Percentiles rank a stretch among this genome's conserved stretches.
These are phyloP conservation scores for Oropetium thomaeum DNA, from an alignment of 176 grass and related monocot species.

Conservation along the genomic window DNA sequence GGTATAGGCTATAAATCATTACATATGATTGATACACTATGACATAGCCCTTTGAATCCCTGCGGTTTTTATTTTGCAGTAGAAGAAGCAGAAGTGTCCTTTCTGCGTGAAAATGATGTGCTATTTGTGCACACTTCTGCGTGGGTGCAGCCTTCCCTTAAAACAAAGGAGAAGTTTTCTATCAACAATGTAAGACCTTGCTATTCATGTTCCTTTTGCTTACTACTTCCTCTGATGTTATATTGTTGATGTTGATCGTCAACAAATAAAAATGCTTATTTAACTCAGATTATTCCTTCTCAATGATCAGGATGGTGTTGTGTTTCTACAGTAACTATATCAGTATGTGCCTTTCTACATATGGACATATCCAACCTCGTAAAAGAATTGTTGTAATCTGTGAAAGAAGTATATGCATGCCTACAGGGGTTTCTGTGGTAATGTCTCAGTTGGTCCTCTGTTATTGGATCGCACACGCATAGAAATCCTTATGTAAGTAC, in stretches of 20 bases:
- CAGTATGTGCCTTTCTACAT: background rate
- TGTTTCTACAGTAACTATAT: conserved; percentile 37
- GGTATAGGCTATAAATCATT: conserved; percentile 48
- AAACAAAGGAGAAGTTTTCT: conserved; percentile 64
- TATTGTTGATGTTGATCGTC: no score
- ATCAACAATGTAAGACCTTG: conserved; percentile 60
- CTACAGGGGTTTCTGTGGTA: background rate
- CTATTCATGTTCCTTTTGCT: background rate
- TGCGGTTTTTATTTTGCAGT: conserved; percentile 23
- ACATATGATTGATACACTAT: background rate
- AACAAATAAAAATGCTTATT: background rate
- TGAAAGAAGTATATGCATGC: background rate
- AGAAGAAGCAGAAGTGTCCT: conserved; percentile 45
- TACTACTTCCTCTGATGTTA: no score
- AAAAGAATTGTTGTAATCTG: conserved; percentile 17
- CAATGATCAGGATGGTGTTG: conserved; percentile 47
- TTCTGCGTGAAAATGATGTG: conserved; percentile 13
- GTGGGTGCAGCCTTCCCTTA: conserved; percentile 72
- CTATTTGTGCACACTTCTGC: conserved; percentile 48
- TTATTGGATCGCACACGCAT: background rate
- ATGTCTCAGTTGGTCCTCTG: conserved; percentile 7
- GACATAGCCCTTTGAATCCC: background rate
- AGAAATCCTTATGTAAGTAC: background rate
- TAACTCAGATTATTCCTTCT: conserved; percentile 28
- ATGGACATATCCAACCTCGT: conserved; percentile 25